These are phyloP conservation scores for Telfairia occidentalis DNA, from an alignment of 331 rosid species.

Conservation along the genomic window DNA sequence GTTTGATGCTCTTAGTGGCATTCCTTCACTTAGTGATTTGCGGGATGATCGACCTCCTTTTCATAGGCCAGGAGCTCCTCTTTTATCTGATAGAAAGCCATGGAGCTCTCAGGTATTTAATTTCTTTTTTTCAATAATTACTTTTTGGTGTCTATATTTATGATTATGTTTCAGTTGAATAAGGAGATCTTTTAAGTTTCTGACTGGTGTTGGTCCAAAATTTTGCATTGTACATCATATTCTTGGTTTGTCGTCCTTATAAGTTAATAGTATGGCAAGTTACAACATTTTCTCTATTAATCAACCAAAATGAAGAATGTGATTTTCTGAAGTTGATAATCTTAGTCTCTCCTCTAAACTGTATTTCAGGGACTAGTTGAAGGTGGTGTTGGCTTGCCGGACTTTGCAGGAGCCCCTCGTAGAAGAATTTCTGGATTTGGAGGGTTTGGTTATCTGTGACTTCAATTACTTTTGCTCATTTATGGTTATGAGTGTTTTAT, in stretches of 20 bases:
- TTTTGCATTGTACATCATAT: not conserved
- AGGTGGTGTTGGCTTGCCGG: conserved; percentile 70
- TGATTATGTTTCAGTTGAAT: not conserved
- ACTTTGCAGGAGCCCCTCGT: conserved; percentile 56
- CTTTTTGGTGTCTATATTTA: conserved; percentile 6
- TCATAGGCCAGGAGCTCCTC: conserved; percentile 48
- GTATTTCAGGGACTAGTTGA: conserved; percentile 57
- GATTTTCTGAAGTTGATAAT: not conserved
- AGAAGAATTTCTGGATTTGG: conserved; percentile 58
- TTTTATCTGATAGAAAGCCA: conserved; percentile 62
- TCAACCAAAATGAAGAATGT: not conserved
- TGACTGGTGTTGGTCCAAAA: not conserved
- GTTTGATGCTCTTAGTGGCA: conserved; percentile 38
- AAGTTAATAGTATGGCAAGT: not conserved
- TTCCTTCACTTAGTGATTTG: conserved; percentile 46
- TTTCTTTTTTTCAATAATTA: not conserved
- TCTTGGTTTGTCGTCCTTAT: not conserved
- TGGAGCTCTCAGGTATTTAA: conserved; percentile 82
- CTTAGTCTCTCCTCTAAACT: conserved; percentile 10
- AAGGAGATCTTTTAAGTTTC: not conserved
- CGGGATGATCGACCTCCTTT: conserved; percentile 60
- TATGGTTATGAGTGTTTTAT: not conserved
- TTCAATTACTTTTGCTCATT: not conserved
- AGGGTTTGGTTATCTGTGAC: conserved; percentile 32
- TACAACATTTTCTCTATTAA: not conserved